Evolutionary conservation across 768 basidiomycete genomes (phyloP).

Genomic region (Collybia sordida): DNA sequence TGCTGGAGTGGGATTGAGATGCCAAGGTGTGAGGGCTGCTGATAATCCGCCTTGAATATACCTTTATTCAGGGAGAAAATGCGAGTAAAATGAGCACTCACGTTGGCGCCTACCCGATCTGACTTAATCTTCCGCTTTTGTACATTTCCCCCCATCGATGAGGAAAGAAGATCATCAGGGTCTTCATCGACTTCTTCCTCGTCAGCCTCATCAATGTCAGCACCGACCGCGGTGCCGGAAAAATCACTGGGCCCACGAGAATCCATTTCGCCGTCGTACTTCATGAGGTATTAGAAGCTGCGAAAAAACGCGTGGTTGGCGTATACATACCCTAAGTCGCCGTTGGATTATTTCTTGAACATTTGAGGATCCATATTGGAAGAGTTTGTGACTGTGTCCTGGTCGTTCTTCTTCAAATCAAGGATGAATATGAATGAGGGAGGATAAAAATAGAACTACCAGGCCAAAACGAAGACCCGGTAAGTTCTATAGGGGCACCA

Average conservation of each 20-base stretch:
- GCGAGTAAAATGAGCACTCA: background rate
- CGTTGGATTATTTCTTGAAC: constrained; percentile 69
- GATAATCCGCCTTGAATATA: background rate
- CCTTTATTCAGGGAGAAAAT: background rate
- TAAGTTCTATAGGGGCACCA: background rate
- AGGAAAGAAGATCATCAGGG: background rate
- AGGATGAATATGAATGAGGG: too few relatives aligned
- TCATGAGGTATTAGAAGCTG: constrained; percentile 10
- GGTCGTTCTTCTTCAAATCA: constrained; percentile 60
- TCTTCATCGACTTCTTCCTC: constrained; percentile 34
- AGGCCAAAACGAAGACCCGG: constrained; percentile 18
- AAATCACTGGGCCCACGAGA: constrained; percentile 47
- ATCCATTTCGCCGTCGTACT: constrained; percentile 54
- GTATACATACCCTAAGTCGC: constrained; percentile 46
- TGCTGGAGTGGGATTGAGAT: background rate
- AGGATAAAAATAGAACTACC: constrained; percentile 41
- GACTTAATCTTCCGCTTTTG: background rate
- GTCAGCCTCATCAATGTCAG: constrained; percentile 32
- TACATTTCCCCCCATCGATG: background rate
- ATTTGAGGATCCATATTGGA: constrained; percentile 77
- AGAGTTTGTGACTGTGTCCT: constrained; percentile 78
- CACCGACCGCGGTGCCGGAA: constrained; percentile 29
- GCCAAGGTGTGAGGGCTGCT: background rate
- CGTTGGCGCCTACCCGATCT: background rate
- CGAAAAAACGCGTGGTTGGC: background rate